Evolutionary conservation across 2,329 filamentous ascomycete genomes (phyloP).

Genomic region (Aspergillus amoenus): DNA sequence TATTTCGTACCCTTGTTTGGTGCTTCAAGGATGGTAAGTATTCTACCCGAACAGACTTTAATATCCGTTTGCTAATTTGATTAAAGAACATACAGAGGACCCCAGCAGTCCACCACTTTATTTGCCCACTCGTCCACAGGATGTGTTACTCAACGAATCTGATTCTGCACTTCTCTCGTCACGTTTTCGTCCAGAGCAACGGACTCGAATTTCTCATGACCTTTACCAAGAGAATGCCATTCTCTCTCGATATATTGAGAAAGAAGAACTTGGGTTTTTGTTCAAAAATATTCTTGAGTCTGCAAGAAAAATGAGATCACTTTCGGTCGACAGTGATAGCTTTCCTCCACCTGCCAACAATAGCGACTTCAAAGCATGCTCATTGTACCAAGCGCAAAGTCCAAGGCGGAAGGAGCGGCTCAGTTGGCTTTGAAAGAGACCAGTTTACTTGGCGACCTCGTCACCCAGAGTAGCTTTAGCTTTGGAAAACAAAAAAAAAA

Average conservation of each 20-base stretch:
- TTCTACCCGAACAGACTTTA: not conserved
- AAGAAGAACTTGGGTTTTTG: conserved; percentile 71
- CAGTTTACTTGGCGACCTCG: not conserved
- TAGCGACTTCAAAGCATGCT: conserved; percentile 1
- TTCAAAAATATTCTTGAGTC: conserved; percentile 38
- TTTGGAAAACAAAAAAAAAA: not conserved
- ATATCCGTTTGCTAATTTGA: conserved; percentile 9
- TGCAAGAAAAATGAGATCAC: conserved; percentile 14
- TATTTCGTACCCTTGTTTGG: conserved; percentile 66
- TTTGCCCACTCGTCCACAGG: conserved; percentile 26
- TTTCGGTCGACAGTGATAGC: not conserved
- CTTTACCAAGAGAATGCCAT: conserved; percentile 70
- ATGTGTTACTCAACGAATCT: conserved; percentile 29
- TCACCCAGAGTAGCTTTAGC: not conserved
- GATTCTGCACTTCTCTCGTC: conserved; percentile 52
- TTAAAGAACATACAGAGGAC: conserved; percentile 18
- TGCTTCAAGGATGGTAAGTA: conserved; percentile 54
- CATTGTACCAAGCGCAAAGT: not conserved
- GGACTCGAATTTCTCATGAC: conserved; percentile 67
- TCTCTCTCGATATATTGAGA: conserved; percentile 65
- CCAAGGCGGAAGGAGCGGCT: conserved; percentile 12
- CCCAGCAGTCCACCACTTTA: conserved; percentile 21
- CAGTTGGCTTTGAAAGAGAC: conserved; percentile 17
- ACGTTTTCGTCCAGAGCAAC: conserved; percentile 62
- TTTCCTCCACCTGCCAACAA: not conserved